These are phyloP conservation scores for Dictyostelium brefeldianum DNA, from an alignment of 78 protist species.

Conservation along the genomic window DNA sequence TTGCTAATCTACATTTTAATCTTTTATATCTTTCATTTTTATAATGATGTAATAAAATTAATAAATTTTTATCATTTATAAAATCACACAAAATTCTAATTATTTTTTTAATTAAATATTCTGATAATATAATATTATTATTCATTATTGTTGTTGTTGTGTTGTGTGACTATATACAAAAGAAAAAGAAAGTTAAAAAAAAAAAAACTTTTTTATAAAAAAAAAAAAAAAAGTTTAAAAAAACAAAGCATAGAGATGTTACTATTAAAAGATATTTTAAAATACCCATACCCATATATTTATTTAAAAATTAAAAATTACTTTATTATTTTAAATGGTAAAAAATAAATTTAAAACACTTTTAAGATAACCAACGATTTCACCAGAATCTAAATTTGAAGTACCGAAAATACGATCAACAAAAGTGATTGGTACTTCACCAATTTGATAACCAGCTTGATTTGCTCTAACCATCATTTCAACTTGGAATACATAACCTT, in stretches of 20 bases:
- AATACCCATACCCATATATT: too few relatives aligned
- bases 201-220: not conserved
- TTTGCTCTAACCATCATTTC: slow-evolving; percentile 94
- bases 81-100: too few relatives aligned
- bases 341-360: slow-evolving; percentile 78
- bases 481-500: slow-evolving; percentile 96
- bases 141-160: too few relatives aligned
- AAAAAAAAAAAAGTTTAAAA: too few relatives aligned
- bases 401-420: slow-evolving; percentile 96
- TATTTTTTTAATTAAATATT: too few relatives aligned
- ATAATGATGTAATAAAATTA: too few relatives aligned
- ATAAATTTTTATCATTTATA: too few relatives aligned
- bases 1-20: not conserved
- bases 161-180: too few relatives aligned
- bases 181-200: too few relatives aligned
- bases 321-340: slow-evolving; percentile 37
- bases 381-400: slow-evolving; percentile 87
- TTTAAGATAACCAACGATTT: slow-evolving; percentile 84
- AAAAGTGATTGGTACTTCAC: slow-evolving; percentile 95
- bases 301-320: not conserved
- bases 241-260: too few relatives aligned
- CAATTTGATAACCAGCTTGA: slow-evolving; percentile 79
- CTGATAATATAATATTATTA: not conserved
- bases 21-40: too few relatives aligned
- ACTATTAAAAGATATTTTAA: too few relatives aligned